Conservation (phyloP, 2,329 filamentous ascomycete species). For the Diaporthe capsici region DNA sequence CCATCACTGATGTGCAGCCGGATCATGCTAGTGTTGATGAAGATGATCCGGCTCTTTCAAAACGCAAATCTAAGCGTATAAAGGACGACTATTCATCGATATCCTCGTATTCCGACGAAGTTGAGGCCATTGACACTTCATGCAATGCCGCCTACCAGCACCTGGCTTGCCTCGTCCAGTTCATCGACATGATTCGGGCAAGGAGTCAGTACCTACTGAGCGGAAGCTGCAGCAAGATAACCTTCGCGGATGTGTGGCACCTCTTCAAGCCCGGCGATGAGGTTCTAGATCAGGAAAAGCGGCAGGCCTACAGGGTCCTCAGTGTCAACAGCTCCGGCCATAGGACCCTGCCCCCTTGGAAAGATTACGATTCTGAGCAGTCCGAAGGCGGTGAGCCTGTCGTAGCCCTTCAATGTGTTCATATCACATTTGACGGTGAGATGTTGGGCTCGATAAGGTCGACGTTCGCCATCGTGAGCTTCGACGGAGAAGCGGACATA, state of each 20-base stretch:
- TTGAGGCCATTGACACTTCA: background rate
- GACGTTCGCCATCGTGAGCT: conserved; percentile 45
- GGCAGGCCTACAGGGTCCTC: conserved; percentile 48
- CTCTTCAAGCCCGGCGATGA: conserved; percentile 48
- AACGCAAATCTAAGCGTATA: too few relatives aligned
- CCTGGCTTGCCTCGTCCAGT: conserved; percentile 42
- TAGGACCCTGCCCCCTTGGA: conserved; percentile 14
- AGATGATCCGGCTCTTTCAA: background rate
- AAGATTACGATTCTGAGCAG: background rate
- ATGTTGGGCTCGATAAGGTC: conserved; percentile 47
- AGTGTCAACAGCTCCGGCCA: conserved; percentile 37
- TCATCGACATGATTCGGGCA: conserved; percentile 41
- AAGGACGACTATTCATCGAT: background rate
- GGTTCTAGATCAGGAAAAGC: conserved; percentile 40
- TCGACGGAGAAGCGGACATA: conserved; percentile 47
- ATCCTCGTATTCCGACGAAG: background rate
- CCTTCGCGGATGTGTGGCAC: conserved; percentile 49
- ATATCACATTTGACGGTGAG: conserved; percentile 51
- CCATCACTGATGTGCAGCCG: background rate
- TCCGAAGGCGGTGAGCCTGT: background rate
- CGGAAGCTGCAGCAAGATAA: conserved; percentile 37
- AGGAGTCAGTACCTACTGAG: conserved; percentile 41
- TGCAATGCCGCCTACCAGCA: conserved; percentile 19
- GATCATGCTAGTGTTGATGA: too few relatives aligned
- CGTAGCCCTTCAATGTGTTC: conserved; percentile 40